phyloP scores from a whole-genome alignment of 176 grass and related monocot species.

The Zoysia pacifica region DNA sequence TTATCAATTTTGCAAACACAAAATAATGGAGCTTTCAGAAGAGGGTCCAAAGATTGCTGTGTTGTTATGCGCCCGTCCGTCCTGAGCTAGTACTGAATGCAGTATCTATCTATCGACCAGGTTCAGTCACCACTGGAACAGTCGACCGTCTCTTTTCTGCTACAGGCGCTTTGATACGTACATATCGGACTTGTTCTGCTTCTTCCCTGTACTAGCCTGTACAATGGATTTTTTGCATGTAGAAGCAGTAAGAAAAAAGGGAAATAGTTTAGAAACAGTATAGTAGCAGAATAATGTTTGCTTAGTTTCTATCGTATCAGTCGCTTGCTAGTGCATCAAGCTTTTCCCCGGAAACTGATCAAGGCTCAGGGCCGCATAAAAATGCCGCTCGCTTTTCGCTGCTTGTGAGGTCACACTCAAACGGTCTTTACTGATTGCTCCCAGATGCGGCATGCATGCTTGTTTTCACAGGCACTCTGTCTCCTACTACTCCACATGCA shows the following conservation, averaged over 20 bases:
- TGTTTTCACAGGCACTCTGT: conserved; percentile 36
- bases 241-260: not conserved
- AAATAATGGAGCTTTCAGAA: conserved; percentile 2
- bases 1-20: conserved; percentile 18
- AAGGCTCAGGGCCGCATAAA: conserved; percentile 50
- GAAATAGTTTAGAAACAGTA: not conserved
- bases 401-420: conserved; percentile 57
- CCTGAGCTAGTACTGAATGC: not conserved
- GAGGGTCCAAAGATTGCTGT: conserved; percentile 40
- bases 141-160: conserved; percentile 17
- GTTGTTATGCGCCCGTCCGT: conserved; percentile 35
- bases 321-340: conserved; percentile 1
- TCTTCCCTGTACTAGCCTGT: not conserved
- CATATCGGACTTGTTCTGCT: not conserved
- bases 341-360: conserved; percentile 19
- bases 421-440: conserved; percentile 59
- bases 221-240: not conserved
- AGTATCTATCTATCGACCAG: not conserved
- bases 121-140: conserved; percentile 29
- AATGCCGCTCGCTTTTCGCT: conserved; percentile 57
- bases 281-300: not conserved
- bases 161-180: conserved; percentile 5
- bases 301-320: no score
- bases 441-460: conserved; percentile 49
- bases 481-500: not conserved